phyloP scores from a whole-genome alignment of 352 stramenopile genomes.

The Thalassiosira livingstoniorum region DNA sequence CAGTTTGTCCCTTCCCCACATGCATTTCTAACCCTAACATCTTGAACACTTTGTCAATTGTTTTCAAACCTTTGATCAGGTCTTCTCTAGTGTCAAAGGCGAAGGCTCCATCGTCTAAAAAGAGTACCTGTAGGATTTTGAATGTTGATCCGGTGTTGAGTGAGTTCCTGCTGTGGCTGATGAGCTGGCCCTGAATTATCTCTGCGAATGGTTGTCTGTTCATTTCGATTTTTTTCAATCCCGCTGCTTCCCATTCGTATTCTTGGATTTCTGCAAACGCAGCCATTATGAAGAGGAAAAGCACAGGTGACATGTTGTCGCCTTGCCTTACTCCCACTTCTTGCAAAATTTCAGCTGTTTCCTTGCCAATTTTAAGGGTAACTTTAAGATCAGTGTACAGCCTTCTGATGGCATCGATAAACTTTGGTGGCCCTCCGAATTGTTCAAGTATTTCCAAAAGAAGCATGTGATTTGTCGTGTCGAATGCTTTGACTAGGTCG shows the following conservation, averaged over 20 bases:
- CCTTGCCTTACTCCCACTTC: constrained; percentile 13
- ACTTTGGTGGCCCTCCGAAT: constrained; percentile 29
- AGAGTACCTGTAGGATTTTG: constrained; percentile 8
- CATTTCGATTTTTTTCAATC: constrained; percentile 15
- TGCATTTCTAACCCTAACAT: constrained; percentile 14
- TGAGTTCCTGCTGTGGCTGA: constrained; percentile 4
- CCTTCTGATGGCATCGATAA: constrained; percentile 6
- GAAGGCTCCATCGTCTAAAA: constrained; percentile 9
- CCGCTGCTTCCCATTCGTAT: neutral
- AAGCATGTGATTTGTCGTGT: constrained; percentile 30
- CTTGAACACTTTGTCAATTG: constrained; percentile 6
- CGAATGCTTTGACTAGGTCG: constrained; percentile 34
- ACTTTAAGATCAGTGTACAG: constrained; percentile 20
- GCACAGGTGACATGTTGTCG: constrained; percentile 21
- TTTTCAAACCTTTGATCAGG: constrained; percentile 3
- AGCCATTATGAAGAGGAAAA: constrained; percentile 38
- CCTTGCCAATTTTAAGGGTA: constrained; percentile 11
- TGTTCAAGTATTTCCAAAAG: constrained; percentile 19
- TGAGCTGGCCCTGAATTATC: neutral
- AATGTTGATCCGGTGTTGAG: neutral
- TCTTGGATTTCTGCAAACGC: constrained; percentile 30
- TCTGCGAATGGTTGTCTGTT: neutral
- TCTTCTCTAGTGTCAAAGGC: neutral
- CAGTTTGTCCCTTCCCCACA: neutral
- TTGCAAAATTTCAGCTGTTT: constrained; percentile 13